Evolutionary conservation across 2,329 filamentous ascomycete species (phyloP), one percentile per base, ranked within the genome.

Genomic region (Xylaria sp.): DNA sequence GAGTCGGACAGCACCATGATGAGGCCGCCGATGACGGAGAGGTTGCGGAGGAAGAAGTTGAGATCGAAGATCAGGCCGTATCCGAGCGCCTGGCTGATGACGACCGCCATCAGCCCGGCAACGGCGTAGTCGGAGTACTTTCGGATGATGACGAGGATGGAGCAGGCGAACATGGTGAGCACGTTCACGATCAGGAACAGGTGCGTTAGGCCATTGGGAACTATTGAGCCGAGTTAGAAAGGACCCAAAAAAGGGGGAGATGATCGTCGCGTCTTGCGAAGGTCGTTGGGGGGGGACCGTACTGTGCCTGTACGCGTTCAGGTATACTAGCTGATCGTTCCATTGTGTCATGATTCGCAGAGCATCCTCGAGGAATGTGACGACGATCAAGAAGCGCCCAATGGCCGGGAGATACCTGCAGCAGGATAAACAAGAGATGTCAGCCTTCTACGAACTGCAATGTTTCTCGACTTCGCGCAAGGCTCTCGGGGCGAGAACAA

Each of bases 21-120:
- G 41, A 99, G 84, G 56, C 94, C 94, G 66, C 94, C 94, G 80
- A 97, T 93, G 68, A 99, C 94, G 62, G 92, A 96, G 58, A 99
- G 82, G 73, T 99, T 99, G 77, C 94, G 92, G 62, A 99, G 89
- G 87, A 99, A 99, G 83, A 99, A 99, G 85, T 97, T 99, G 71
- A 97, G 85, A 75, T 99, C 94, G 74, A 99, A 97, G 74, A 99
- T 96, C 59, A 99, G 84, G 55, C 94, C 94, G 73, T 99, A 99
- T 66, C 94, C 94, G 51, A 99, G 84, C 18, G 93, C 94, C 77
- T 99, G 94, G 29, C 92, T 88, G 59, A 99, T 75, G 48, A 99
- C 93, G 48, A 99, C 94, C 48, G 80, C 89, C 72, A 97, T 89
- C 60, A 99, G 89, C 59, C 93, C 94, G 57, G 79, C 85, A 55